phyloP scores from a whole-genome alignment of 805 yeast species.

The Brettanomyces anomalus region DNA sequence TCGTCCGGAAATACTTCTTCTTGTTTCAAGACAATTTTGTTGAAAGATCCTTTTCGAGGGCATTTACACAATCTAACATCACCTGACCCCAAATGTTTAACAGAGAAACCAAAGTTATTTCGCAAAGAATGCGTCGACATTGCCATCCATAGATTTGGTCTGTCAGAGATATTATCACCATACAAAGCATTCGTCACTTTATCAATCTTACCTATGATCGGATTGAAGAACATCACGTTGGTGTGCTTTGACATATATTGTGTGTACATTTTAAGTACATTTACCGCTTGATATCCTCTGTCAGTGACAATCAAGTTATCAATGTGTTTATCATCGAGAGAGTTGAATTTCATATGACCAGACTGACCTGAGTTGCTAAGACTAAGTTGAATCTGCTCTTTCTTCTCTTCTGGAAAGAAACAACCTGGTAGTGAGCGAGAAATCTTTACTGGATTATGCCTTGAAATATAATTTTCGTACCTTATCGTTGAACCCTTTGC shows the following conservation, averaged over 20 bases:
- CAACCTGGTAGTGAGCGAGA: constrained; percentile 1
- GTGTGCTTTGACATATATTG: constrained; percentile 10
- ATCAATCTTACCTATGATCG: constrained; percentile 14
- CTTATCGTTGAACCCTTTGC: constrained; percentile 5
- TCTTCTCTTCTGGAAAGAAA: not conserved
- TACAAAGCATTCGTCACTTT: constrained; percentile 5
- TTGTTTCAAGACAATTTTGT: constrained; percentile 3
- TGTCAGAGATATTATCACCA: not conserved
- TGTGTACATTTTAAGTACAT: constrained; percentile 3
- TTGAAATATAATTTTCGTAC: constrained; percentile 8
- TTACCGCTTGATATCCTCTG: not conserved
- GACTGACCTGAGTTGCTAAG: constrained; percentile 1
- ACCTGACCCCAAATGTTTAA: constrained; percentile 16
- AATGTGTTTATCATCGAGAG: constrained; percentile 1
- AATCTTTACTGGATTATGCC: constrained; percentile 6
- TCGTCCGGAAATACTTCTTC: constrained; percentile 9
- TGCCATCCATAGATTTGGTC: constrained; percentile 18
- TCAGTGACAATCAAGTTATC: constrained; percentile 4
- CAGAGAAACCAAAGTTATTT: constrained; percentile 13
- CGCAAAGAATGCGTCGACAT: constrained; percentile 13
- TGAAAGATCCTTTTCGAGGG: constrained; percentile 7
- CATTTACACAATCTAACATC: constrained; percentile 13
- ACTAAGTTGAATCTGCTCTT: not conserved
- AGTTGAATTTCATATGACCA: not conserved
- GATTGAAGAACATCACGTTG: constrained; percentile 18